A percentile compares a stretch with the other conserved stretches of the same genome.
These are phyloP conservation scores for Platanthera zijinensis DNA, from an alignment of 106 monocot genomes.

Conservation along the genomic window DNA sequence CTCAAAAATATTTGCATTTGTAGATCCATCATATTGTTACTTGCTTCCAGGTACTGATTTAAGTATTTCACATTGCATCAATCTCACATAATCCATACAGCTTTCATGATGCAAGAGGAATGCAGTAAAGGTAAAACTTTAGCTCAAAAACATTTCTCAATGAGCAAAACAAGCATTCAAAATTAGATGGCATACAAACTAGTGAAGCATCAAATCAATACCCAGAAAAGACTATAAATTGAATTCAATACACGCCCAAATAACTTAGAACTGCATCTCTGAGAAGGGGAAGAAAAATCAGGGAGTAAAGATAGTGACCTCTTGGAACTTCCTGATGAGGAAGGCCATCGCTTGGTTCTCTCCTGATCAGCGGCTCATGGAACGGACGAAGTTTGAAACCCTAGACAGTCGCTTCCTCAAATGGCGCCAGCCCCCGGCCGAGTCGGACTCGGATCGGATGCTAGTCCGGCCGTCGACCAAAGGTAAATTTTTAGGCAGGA, in stretches of 20 bases:
- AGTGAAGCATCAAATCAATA: neutral
- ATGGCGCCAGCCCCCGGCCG: too few relatives aligned
- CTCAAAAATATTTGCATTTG: too few relatives aligned
- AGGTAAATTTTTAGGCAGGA: too few relatives aligned
- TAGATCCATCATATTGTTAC: too few relatives aligned
- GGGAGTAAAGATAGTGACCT: neutral
- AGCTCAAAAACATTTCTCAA: neutral
- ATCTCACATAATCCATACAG: too few relatives aligned
- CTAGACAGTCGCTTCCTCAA: neutral
- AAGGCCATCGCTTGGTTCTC: neutral
- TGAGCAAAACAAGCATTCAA: neutral
- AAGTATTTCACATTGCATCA: too few relatives aligned
- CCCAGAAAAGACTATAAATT: neutral
- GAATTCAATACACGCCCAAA: neutral
- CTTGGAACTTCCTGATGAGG: constrained; percentile 4
- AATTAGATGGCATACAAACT: neutral
- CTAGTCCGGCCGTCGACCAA: too few relatives aligned
- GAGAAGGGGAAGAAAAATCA: neutral
- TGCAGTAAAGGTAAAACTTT: neutral
- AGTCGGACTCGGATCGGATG: too few relatives aligned
- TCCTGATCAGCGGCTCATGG: neutral
- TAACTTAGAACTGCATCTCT: neutral
- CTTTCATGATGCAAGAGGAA: neutral
- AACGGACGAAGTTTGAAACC: neutral
- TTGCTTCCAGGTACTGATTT: too few relatives aligned